Evolutionary conservation across 208 protist species (phyloP), one percentile per base, ranked within the genome.

Genomic region (Acanthamoeba castellanii): DNA sequence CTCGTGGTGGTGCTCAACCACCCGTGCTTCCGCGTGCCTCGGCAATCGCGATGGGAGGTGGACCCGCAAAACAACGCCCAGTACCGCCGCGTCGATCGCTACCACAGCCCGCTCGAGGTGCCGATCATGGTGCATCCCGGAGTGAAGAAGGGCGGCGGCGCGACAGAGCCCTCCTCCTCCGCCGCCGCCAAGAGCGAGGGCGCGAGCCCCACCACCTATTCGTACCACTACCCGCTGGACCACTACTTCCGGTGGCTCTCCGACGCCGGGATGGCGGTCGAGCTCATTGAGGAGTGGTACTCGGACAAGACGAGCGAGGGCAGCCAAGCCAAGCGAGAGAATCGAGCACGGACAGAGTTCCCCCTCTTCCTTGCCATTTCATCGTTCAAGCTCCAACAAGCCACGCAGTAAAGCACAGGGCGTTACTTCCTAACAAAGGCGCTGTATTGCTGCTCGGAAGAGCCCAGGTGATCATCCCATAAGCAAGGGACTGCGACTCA

Each of bases 61-160:
- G 72, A 81, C 72, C 3, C n/a, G 18, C 72, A 81, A 47, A 81
- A 81, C 72, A 81, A 81, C 72, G 11, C 18, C 4, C 72, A 81
- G n/a, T 81, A 50, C 72, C 72, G 72, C 20, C 72, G 72, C 72
- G 37, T 81, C 72, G 72, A 81, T 81, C 72, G 72, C 72, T 81
- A 81, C 72, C 72, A 81, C 72, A 81, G 72, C 72, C 34, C 72
- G 11, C 72, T 81, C 34, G 72, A 81, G 42, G 72, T 81, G 11
- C 72, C 72, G 3, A 81, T 81, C 34, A 18, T n/a, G n/a, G 37
- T 47, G 4, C 16, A 32, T 47, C 72, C 25, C 3, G 72, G 72
- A 47, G 42, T 5, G 68, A 34, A 76, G 68, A 76, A 34, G 68
- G 68, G n/a, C 9, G 30, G 78, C 78, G 45, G 11, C 78, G 14